phyloP scores from a whole-genome alignment of 495 filamentous ascomycete species.

The Penicillium paxilli region DNA sequence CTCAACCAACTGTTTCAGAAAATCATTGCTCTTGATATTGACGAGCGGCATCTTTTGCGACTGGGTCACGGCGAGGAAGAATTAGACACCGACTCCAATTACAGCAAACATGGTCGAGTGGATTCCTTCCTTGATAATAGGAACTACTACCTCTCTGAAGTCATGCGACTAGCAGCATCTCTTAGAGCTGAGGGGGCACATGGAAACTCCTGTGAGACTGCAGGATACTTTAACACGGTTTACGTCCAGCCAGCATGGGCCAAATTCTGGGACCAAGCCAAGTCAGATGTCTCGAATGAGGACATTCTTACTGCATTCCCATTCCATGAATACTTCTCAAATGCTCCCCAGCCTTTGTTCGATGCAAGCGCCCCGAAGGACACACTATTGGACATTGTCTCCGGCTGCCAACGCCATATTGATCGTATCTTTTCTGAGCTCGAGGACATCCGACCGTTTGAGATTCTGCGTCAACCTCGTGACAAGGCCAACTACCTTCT shows the following conservation, averaged over 20 bases:
- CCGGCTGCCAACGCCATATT: constrained; percentile 89
- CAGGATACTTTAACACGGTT: constrained; percentile 91
- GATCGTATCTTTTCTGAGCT: constrained; percentile 90
- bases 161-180: constrained; percentile 79
- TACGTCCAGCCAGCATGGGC: constrained; percentile 88
- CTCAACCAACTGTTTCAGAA: constrained; percentile 99
- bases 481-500: constrained; percentile 96
- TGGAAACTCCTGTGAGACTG: constrained; percentile 93
- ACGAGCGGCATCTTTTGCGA: constrained; percentile 89
- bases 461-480: constrained; percentile 81
- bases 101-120: constrained; percentile 93
- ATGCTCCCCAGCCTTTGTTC: constrained; percentile 86
- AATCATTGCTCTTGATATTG: constrained; percentile 91
- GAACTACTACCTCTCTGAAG: constrained; percentile 74
- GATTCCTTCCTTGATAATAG: constrained; percentile 95
- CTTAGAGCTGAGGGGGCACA: constrained; percentile 88
- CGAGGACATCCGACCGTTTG: constrained; percentile 91
- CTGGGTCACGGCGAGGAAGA: constrained; percentile 96
- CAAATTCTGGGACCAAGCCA: constrained; percentile 69
- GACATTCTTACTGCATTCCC: constrained; percentile 79
- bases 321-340: constrained; percentile 84
- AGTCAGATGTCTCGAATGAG: constrained; percentile 49
- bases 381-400: constrained; percentile 70
- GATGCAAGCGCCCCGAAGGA: constrained; percentile 61
- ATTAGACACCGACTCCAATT: constrained; percentile 79